Evolutionary conservation across 1,284 basidiomycete genomes (phyloP), one percentile per base, ranked within the genome.

Genomic region (Ustilago esculenta): DNA sequence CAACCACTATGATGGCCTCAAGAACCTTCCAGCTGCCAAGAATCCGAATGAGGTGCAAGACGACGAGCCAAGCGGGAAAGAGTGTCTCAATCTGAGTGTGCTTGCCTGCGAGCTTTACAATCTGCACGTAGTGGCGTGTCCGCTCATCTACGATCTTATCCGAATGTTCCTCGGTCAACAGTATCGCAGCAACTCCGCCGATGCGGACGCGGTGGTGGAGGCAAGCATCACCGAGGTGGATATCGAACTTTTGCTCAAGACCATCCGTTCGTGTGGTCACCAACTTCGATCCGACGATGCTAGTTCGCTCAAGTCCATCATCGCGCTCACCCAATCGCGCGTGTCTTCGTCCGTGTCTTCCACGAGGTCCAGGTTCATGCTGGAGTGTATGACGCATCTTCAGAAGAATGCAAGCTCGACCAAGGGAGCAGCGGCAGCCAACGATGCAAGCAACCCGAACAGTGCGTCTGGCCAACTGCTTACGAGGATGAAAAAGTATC

Each of bases 51-150:
- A 32, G 9, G 59, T 39, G 17, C 72, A 69, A 42, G 65, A 69
- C 29, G 61, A 73, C 51, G 36, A 80, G 65, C 23, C 82, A 3
- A 68, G 56, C 18, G 71, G 77, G 33, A 97, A 97, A 82, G 92
- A 96, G 81, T 90, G 89, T 63, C 88, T 90, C 15, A 98, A 98
- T 81, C 84, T 99, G 25, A 86, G 94, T 29, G 88, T 92, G 0
- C 86, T 98, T 9, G 84, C 97, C 20, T 91, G 92, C 3, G 92
- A 98, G 80, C 84, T 98, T 32, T 98, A 98, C 85, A 98, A 98
- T 81, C 92, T 97, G 77, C 91, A 92, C 82, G 91, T 98, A 21
- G 87, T 98, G 40, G 92, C 92, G 1, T 92, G 89, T 58, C 85
- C 90, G 4, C 85, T 98, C 17, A 84, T 98, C 37, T 98, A 94